Conservation (phyloP, 1,284 basidiomycete genomes). For the Boletus sp. region DNA sequence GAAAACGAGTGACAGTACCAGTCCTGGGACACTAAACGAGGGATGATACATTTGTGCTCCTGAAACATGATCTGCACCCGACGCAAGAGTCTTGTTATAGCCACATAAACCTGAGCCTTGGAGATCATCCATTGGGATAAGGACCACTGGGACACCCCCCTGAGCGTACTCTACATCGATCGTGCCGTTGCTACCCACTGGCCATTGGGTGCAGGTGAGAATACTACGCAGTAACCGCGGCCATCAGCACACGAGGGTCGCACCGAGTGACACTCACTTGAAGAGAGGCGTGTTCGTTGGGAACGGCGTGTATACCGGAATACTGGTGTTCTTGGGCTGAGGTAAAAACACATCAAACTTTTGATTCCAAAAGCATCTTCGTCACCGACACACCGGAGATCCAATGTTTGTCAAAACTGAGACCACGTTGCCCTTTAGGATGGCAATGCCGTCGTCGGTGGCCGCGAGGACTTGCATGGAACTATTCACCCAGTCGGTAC, state of each 20-base stretch:
- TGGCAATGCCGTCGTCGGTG: constrained; percentile 63
- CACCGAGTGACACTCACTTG: constrained; percentile 49
- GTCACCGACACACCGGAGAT: constrained; percentile 55
- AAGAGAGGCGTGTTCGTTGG: constrained; percentile 48
- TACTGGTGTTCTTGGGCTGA: constrained; percentile 58
- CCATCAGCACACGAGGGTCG: constrained; percentile 8
- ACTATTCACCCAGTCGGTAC: constrained; percentile 63
- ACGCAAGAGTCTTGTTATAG: background rate
- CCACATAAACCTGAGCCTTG: constrained; percentile 46
- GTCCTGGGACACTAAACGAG: background rate
- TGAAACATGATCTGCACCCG: constrained; percentile 13
- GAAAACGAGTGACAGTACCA: constrained; percentile 19
- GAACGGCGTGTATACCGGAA: constrained; percentile 60
- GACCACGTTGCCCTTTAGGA: constrained; percentile 74
- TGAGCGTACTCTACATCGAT: constrained; percentile 59
- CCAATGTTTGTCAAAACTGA: constrained; percentile 79
- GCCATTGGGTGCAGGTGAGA: constrained; percentile 64
- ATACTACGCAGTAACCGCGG: constrained; percentile 45
- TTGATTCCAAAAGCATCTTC: background rate
- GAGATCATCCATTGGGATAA: constrained; percentile 49
- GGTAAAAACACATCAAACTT: background rate
- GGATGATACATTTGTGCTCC: constrained; percentile 1
- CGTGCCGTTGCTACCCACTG: constrained; percentile 63
- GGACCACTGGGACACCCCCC: constrained; percentile 61
- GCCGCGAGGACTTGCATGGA: constrained; percentile 59